phyloP scores from a whole-genome alignment of 2,329 filamentous ascomycete species.

The Pseudocercospora ulei region DNA sequence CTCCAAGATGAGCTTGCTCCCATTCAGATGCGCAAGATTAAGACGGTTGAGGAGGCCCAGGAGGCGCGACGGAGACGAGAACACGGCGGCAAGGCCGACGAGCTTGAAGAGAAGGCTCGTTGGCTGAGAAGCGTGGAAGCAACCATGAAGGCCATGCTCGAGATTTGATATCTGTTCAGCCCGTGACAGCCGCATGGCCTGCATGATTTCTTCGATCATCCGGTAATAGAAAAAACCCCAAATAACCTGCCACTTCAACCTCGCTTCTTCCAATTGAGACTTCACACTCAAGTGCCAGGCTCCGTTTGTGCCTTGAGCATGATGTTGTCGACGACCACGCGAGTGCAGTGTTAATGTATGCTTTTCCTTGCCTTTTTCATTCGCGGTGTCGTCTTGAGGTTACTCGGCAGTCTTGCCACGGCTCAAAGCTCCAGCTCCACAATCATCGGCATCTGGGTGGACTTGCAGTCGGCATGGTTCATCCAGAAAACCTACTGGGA shows the following conservation, averaged over 20 bases:
- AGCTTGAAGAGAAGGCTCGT: conserved; percentile 63
- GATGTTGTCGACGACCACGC: conserved; percentile 3
- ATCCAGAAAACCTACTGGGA: conserved; percentile 1
- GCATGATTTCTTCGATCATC: too few relatives aligned
- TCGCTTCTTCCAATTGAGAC: conserved; percentile 1
- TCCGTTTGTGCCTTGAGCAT: neutral
- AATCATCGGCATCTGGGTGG: conserved; percentile 6
- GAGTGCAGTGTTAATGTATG: conserved; percentile 2
- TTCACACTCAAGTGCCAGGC: neutral
- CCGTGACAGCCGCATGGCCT: too few relatives aligned
- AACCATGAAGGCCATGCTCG: conserved; percentile 53
- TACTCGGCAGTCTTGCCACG: conserved; percentile 6
- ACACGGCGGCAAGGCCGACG: conserved; percentile 56
- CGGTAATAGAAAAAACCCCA: too few relatives aligned
- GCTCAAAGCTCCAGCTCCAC: conserved; percentile 6
- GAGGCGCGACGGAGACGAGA: conserved; percentile 62
- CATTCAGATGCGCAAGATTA: conserved; percentile 57
- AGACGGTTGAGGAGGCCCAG: conserved; percentile 56
- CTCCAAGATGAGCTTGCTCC: conserved; percentile 58
- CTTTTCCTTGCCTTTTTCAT: conserved; percentile 8
- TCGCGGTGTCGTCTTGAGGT: conserved; percentile 1
- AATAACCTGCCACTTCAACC: neutral
- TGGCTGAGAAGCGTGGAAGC: conserved; percentile 65
- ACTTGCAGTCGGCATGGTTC: conserved; percentile 1
- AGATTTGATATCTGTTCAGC: conserved; percentile 39